A percentile compares a stretch with the other conserved stretches of the same genome.
These are phyloP conservation scores for Saposhnikovia divaricata DNA, from an alignment of 129 eudicot species.

Conservation along the genomic window DNA sequence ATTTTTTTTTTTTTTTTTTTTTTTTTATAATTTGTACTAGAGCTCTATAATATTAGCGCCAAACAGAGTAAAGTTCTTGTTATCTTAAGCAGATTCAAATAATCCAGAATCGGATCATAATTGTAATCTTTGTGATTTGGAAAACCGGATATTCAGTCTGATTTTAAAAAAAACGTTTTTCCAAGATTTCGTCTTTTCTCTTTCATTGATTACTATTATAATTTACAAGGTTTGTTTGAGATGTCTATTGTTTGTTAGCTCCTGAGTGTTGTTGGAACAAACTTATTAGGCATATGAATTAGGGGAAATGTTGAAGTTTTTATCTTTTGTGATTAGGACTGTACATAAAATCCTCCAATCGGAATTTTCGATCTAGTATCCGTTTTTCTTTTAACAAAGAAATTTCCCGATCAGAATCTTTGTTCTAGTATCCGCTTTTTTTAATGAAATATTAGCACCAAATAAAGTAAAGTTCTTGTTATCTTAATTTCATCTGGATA, in stretches of 20 bases:
- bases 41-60: neutral
- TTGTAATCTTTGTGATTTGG: neutral
- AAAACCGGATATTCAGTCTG: too few species aligned
- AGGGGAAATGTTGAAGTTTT: neutral
- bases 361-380: neutral
- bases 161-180: too few species aligned
- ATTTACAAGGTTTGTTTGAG: neutral
- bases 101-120: too few species aligned
- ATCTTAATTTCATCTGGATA: neutral
- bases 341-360: neutral
- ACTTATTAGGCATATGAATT: neutral
- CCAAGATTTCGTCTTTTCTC: neutral
- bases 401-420: neutral
- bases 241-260: neutral
- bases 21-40: too few species aligned
- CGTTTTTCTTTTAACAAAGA: neutral
- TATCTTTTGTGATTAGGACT: neutral
- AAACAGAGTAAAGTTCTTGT: neutral
- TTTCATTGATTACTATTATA: too few species aligned
- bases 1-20: too few species aligned
- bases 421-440: neutral
- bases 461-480: neutral
- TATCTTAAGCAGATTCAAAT: too few species aligned
- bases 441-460: too few species aligned
- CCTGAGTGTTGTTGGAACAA: neutral